Conservation (phyloP, 2,329 filamentous ascomycete species). For the Drechmeria coniospora region DNA sequence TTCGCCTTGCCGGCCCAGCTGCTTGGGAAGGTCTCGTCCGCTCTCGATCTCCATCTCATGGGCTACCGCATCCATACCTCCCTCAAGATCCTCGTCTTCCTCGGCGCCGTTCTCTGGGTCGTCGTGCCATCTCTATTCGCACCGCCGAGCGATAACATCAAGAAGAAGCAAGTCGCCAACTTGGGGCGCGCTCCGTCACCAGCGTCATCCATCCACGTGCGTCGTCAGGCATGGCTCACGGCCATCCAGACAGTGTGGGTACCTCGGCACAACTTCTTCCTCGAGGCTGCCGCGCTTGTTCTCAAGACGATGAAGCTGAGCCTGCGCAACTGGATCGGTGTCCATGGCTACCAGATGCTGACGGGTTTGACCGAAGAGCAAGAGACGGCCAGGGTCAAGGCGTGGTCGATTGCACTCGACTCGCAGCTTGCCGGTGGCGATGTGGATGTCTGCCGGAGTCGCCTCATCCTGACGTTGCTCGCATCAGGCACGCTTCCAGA, state of each 20-base stretch:
- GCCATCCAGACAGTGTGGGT: slow-evolving; percentile 88
- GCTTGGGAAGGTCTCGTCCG: slow-evolving; percentile 30
- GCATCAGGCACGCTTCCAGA: slow-evolving; percentile 77
- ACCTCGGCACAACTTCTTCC: slow-evolving; percentile 69
- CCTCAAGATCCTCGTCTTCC: slow-evolving; percentile 35
- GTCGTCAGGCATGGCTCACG: slow-evolving; percentile 82
- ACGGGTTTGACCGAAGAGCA: slow-evolving; percentile 73
- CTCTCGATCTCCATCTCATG: slow-evolving; percentile 34
- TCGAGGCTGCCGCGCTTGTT: slow-evolving; percentile 68
- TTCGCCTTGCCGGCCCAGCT: slow-evolving; percentile 47
- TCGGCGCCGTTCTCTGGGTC: slow-evolving; percentile 38
- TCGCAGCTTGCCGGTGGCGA: slow-evolving; percentile 86
- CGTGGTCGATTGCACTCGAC: slow-evolving; percentile 86
- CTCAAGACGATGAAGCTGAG: slow-evolving; percentile 74
- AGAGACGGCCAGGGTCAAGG: slow-evolving; percentile 73
- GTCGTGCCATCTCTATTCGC: slow-evolving; percentile 39
- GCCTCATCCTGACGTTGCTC: slow-evolving; percentile 71
- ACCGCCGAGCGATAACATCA: slow-evolving; percentile 30
- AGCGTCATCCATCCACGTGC: slow-evolving; percentile 69
- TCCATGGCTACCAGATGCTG: slow-evolving; percentile 59
- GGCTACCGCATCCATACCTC: slow-evolving; percentile 39
- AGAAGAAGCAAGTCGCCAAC: slow-evolving; percentile 28
- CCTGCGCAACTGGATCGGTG: slow-evolving; percentile 61
- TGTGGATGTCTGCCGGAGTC: slow-evolving; percentile 73
- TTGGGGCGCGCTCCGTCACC: slow-evolving; percentile 49